Percentiles rank a stretch among this genome's conserved stretches.
Conservation (phyloP, 1,139 yeast species). For the Candida pseudocylindracea region DNA sequence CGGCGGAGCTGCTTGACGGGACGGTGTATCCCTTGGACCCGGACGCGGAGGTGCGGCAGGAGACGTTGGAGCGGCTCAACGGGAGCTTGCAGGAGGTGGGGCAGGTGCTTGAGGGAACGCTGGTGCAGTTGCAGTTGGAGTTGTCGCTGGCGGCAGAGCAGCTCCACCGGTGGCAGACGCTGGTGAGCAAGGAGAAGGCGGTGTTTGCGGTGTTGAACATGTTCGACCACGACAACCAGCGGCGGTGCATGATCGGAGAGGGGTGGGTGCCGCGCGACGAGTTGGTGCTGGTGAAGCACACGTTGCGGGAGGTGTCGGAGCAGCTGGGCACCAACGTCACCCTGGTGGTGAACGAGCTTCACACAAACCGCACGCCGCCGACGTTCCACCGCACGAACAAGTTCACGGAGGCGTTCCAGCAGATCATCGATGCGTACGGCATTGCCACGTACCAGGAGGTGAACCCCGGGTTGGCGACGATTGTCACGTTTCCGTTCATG, state of each 20-base stretch:
- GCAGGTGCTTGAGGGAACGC: conserved; percentile 28
- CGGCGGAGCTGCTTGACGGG: conserved; percentile 24
- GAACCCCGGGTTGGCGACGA: conserved; percentile 87
- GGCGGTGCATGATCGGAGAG: conserved; percentile 48
- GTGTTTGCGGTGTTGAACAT: conserved; percentile 44
- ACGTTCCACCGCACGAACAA: conserved; percentile 84
- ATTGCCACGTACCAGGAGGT: conserved; percentile 87
- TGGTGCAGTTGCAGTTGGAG: conserved; percentile 44
- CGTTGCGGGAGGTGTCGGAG: conserved; percentile 4
- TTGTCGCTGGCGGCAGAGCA: conserved; percentile 53
- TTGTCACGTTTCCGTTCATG: conserved; percentile 95
- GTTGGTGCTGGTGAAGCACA: conserved; percentile 5
- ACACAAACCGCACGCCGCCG: conserved; percentile 78
- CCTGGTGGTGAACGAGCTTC: conserved; percentile 58
- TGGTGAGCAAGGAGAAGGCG: conserved; percentile 49
- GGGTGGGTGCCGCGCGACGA: conserved; percentile 66
- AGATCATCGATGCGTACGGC: conserved; percentile 89
- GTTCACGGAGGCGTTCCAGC: conserved; percentile 80
- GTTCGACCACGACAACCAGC: conserved; percentile 42
- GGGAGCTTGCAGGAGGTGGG: conserved; percentile 31
- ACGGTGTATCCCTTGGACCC: conserved; percentile 16
- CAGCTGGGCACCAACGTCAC: conserved; percentile 16
- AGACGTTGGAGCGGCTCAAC: conserved; percentile 34
- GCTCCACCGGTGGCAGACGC: conserved; percentile 46
- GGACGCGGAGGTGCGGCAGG: conserved; percentile 10